These are phyloP conservation scores for Inga oerstediana DNA, from an alignment of 306 rosid species.

Conservation along the genomic window DNA sequence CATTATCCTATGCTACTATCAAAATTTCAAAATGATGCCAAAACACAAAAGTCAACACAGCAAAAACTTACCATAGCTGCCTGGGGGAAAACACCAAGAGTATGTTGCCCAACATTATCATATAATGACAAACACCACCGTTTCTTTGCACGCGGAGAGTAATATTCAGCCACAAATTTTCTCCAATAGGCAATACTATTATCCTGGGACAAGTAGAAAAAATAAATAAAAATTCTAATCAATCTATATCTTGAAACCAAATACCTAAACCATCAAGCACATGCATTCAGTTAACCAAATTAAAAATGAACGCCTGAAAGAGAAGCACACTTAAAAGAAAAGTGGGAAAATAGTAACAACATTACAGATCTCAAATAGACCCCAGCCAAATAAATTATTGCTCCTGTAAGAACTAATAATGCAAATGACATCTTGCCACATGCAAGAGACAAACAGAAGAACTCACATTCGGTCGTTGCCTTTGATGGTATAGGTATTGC, in stretches of 20 bases:
- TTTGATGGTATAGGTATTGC: constrained; percentile 96
- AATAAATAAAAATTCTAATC: not conserved
- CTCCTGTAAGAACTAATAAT: not conserved
- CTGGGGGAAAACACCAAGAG: constrained; percentile 95
- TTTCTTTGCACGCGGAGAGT: constrained; percentile 94
- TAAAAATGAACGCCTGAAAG: not conserved
- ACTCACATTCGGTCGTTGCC: constrained; percentile 85
- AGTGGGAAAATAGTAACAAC: not conserved
- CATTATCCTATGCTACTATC: not conserved
- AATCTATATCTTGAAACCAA: not conserved
- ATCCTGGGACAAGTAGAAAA: constrained; percentile 59
- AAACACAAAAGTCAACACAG: constrained; percentile 5
- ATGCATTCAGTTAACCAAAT: not conserved
- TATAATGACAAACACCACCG: constrained; percentile 95
- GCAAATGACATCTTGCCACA: not conserved
- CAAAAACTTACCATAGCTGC: constrained; percentile 74
- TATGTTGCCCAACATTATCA: constrained; percentile 84
- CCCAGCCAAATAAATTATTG: not conserved
- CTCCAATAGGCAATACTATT: constrained; percentile 97
- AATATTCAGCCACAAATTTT: constrained; percentile 93
- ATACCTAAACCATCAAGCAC: not conserved
- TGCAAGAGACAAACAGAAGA: constrained; percentile 21
- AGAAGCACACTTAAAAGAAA: not conserved
- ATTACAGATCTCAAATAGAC: not conserved
- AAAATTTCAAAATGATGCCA: not conserved